Evolutionary conservation across 208 protist genomes (phyloP).

Genomic region (Crithidia expoeki): DNA sequence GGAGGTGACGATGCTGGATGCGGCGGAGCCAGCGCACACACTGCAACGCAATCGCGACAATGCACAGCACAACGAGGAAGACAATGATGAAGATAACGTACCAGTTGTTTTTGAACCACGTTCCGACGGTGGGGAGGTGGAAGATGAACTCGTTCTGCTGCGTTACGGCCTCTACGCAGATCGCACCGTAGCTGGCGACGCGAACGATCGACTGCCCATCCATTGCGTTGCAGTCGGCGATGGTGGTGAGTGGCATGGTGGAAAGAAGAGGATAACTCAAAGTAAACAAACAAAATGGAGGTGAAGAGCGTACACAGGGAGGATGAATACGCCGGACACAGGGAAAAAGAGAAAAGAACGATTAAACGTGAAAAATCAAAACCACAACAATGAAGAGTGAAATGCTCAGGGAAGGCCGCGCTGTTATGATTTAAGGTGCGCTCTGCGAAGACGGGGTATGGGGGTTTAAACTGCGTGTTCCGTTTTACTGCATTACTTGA

Average conservation of each 20-base stretch:
- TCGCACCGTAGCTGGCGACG: background rate
- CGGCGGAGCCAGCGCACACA: constrained; percentile 27
- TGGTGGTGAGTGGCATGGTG: background rate
- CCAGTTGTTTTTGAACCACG: constrained; percentile 38
- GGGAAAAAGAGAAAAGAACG: no score
- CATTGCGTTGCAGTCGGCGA: constrained; percentile 5
- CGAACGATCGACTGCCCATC: background rate
- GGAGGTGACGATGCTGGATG: constrained; percentile 22
- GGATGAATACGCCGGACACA: no score
- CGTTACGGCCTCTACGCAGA: constrained; percentile 20
- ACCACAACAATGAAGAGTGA: no score
- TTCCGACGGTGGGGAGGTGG: constrained; percentile 19
- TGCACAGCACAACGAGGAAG: constrained; percentile 9
- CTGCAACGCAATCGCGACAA: constrained; percentile 15
- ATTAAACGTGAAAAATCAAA: no score
- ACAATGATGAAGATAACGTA: constrained; percentile 37
- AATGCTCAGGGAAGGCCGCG: no score
- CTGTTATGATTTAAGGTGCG: no score
- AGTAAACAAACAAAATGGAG: background rate
- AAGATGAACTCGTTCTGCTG: constrained; percentile 6
- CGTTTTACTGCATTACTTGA: background rate
- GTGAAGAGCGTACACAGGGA: no score
- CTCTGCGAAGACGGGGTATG: no score
- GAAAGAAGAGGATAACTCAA: background rate
- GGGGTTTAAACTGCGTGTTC: no score